Evolutionary conservation across 352 stramenopile genomes (phyloP), one percentile per base, ranked within the genome.

Genomic region (Albugo candida): DNA sequence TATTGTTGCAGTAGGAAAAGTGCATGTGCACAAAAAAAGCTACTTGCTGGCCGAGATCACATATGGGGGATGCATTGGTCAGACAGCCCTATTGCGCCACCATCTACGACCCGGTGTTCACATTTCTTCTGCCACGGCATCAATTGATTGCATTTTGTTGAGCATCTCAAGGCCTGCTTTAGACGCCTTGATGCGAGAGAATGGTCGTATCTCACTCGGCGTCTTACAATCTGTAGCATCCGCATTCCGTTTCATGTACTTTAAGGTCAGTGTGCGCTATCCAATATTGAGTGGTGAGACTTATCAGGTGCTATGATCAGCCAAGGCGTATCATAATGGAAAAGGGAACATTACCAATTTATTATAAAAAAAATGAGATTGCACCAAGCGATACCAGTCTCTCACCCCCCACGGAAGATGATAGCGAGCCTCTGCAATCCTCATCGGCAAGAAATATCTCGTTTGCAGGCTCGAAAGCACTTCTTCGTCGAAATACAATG

Each of bases 221-320:
- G 75, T 88, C n/a, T 48, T 92, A 3, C 81, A 83, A 44, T 72
- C 76, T 0, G 70, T 92, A 17, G 76, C 75, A 1, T 85, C 72
- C 0, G 68, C 77, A 8, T 52, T 91, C 31, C 68, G 70, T 10
- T 77, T 72, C 55, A 54, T 86, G 6, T 91, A 87, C 42, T 82
- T 83, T 39, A 68, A 85, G 64, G 72, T 84, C 62, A 44, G 58
- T 44, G 5, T 8, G 8, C 24, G 24, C 24, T 31, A 31, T 31
- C 8, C 24, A 31, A 31, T 31, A 8, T 31, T 31, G n/a, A 31
- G 24, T 31, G 24, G 8, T 3, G 24, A 31, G 24, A 8, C 24
- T 31, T 8, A 31, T 31, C 24, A 31, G 24, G 24, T 31, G 24
- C 24, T 31, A 3, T 31, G 3, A 39, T 20, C 41, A 84, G 70